A percentile compares a stretch with the other conserved stretches of the same genome.
phyloP scores from a whole-genome alignment of 2,329 filamentous ascomycete genomes.

The Xylaria digitata region DNA sequence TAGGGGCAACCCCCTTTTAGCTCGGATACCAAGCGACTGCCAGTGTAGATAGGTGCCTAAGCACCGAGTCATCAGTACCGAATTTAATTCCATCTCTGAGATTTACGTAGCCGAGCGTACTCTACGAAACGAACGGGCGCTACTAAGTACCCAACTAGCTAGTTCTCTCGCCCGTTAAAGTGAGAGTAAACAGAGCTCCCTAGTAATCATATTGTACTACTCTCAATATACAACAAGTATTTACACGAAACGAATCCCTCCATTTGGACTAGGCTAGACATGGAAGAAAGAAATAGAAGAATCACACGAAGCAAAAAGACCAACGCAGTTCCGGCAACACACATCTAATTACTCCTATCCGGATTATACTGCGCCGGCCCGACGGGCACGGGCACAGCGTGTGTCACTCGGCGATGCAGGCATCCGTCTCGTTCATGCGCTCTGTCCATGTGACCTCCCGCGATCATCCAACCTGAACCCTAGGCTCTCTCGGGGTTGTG shows the following conservation, averaged over 20 bases:
- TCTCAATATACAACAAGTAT: background rate
- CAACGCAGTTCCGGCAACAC: background rate
- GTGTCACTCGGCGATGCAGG: background rate
- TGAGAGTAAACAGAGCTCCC: too few species aligned
- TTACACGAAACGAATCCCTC: background rate
- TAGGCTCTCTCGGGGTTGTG: background rate
- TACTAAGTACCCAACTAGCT: background rate
- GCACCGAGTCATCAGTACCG: background rate
- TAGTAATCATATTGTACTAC: background rate
- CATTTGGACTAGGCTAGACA: background rate
- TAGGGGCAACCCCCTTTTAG: background rate
- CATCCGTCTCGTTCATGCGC: conserved; percentile 30
- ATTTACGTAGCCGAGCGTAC: background rate
- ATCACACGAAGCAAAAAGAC: background rate
- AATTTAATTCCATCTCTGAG: background rate
- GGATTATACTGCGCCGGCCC: background rate
- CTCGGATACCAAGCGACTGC: background rate
- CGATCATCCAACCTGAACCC: background rate
- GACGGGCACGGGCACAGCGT: background rate
- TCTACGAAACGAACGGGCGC: background rate
- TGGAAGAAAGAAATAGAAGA: background rate
- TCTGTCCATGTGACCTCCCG: background rate
- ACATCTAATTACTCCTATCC: background rate
- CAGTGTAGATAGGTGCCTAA: background rate
- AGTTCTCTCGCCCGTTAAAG: background rate